Evolutionary conservation across 1,284 basidiomycete genomes (phyloP), one percentile per base, ranked within the genome.

Genomic region (Cryptococcus floricola): DNA sequence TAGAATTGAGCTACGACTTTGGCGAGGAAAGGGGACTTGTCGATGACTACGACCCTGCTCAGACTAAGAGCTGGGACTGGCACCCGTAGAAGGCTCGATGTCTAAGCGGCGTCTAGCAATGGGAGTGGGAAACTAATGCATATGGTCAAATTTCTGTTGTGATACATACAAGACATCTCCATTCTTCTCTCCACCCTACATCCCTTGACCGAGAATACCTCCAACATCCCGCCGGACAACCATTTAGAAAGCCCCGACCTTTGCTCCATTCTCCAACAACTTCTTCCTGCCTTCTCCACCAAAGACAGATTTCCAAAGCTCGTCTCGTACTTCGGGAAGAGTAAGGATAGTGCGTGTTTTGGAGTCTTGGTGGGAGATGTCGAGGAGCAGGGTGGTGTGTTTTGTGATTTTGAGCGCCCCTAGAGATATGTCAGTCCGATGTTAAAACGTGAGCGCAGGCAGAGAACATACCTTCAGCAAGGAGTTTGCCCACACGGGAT

Each of bases 241-340:
- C 23, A 2, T 3, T 39, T 65, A 77, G 59, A 75, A 77, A 23
- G 69, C 74, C 1, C 70, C 70, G 27, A 74, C 69, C 45, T 63
- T 62, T 3, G 67, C 73, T 1, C 70, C 69, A 1, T 62, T 61
- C 1, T 57, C 57, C 8, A 73, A 53, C 38, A 77, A 41, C 28
- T 61, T 66, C 28, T 67, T 59, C 10, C 76, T 59, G 0, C 65
- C 64, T 25, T 59, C 46, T 31, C 71, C 72, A 1, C 68, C 62
- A 38, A 78, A 71, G 16, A 78, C 61, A 0, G 65, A 62, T 54
- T 70, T 69, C 76, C 76, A 78, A 23, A 78, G 65, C 58, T 77
- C 71, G 43, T 73, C 70, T 41, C 77, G 63, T 23, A 74, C 68
- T 51, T 78, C 77, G 12, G 73, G 68, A 31, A 77, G 68, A 10